phyloP scores from a whole-genome alignment of 2,329 filamentous ascomycete genomes.

The Pseudovirgaria hyperparasitica region DNA sequence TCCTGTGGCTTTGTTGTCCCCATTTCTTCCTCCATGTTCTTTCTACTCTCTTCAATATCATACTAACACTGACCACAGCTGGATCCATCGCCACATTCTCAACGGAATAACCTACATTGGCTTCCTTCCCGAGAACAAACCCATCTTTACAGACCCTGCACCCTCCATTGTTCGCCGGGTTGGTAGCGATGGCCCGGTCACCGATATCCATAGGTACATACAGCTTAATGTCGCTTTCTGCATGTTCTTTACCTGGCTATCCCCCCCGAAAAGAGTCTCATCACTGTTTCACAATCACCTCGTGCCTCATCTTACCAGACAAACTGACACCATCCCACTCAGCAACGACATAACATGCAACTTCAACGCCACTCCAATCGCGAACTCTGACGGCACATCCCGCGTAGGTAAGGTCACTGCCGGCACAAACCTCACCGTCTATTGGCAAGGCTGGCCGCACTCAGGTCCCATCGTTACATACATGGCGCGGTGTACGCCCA shows the following conservation, averaged over 20 bases:
- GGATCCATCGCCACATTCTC: too few relatives aligned
- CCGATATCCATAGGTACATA: too few relatives aligned
- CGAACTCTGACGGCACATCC: not conserved
- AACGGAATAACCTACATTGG: not conserved
- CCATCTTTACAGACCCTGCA: not conserved
- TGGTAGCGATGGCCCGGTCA: not conserved
- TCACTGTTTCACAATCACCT: constrained; percentile 6
- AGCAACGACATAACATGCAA: not conserved
- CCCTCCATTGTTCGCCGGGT: not conserved
- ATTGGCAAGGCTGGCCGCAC: constrained; percentile 14
- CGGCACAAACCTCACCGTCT: not conserved
- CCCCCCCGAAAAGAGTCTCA: too few relatives aligned
- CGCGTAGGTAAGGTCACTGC: not conserved
- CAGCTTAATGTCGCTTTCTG: too few relatives aligned
- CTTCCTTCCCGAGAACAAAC: not conserved
- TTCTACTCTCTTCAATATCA: too few relatives aligned
- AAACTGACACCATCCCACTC: too few relatives aligned
- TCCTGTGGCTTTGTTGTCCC: too few relatives aligned
- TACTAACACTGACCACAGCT: too few relatives aligned
- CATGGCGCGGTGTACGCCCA: constrained; percentile 20
- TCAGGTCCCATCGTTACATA: constrained; percentile 24
- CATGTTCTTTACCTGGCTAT: too few relatives aligned
- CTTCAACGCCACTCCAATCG: not conserved
- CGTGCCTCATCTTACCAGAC: not conserved
- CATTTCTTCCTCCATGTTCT: too few relatives aligned